Evolutionary conservation across 805 yeast genomes (phyloP), one percentile per base, ranked within the genome.

Genomic region (Candida sanyiensis): DNA sequence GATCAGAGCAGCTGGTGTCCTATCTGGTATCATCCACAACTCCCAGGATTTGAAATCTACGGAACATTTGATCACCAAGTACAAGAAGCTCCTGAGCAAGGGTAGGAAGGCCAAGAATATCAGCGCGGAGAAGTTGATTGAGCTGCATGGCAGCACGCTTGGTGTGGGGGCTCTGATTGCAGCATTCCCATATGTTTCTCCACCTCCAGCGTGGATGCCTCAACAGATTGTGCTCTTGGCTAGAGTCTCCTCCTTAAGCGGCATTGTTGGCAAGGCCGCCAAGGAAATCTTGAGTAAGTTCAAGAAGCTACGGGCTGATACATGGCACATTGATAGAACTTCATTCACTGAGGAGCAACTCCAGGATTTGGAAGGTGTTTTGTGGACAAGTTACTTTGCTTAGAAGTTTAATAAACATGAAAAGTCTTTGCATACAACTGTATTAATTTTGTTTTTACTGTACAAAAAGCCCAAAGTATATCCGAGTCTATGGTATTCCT

Each of bases 141-240:
- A 62, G 3, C 62, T 87, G 4, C 97, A 90, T 56, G 95, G 94
- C 3, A 87, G 95, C 2, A 79, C 89, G 0, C 63, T 93, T 18
- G 97, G 97, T 0, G 63, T 90, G 2, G 95, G 97, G 7, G 85
- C 97, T 0, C 63, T 90, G 30, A 75, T 93, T 2, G 78, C 80
- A 33, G 97, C 97, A 0, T 93, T 83, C 61, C 90, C 97, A 2
- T 93, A 88, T 52, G 65, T 70, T 3, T 82, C 95, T 1, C 98
- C 98, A 0, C 89, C 95, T 2, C 97, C 98, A 1, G 38, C 48
- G 20, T 93, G 97, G 97, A 70, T 90, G 15, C 97, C 97, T 0
- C 62, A 66, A 7, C 73, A 84, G 12, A 66, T 90, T 46, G 70
- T 83, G 2, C 64, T 73, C 1, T 62, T 93, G 42, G 88, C 96